These are phyloP conservation scores for Carpinus fangiana DNA, from an alignment of 306 rosid genomes.

Conservation along the genomic window DNA sequence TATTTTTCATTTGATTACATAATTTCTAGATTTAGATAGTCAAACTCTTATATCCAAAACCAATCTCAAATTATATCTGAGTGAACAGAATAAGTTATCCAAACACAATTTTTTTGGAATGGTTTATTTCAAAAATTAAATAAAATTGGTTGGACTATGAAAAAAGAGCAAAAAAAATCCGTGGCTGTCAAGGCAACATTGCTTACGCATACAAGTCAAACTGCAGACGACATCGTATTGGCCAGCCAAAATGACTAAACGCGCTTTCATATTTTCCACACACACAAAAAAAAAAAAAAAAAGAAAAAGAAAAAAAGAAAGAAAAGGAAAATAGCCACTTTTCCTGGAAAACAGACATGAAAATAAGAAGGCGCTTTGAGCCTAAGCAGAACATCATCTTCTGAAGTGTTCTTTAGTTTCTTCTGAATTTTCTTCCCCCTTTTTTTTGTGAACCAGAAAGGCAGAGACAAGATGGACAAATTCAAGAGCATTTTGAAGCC, in stretches of 20 bases:
- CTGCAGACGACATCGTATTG: not conserved
- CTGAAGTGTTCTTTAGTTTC: not conserved
- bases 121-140: too few species aligned
- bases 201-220: not conserved
- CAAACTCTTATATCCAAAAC: too few species aligned
- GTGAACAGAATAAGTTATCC: too few species aligned
- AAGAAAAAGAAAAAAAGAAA: too few species aligned
- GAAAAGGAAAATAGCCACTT: not conserved
- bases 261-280: not conserved
- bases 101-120: too few species aligned
- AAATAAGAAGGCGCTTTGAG: not conserved
- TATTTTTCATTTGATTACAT: too few species aligned
- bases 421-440: not conserved
- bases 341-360: not conserved
- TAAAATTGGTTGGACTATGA: too few species aligned
- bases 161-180: too few species aligned
- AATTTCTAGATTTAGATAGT: too few species aligned
- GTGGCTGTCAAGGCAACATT: too few species aligned
- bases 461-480: slow-evolving; percentile 53
- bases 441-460: not conserved
- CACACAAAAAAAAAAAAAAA: too few species aligned
- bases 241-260: not conserved
- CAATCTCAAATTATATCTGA: too few species aligned
- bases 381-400: not conserved
- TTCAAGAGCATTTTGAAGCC: slow-evolving; percentile 72